Evolutionary conservation across 1,284 basidiomycete species (phyloP), one percentile per base, ranked within the genome.

Genomic region (Pisolithus thermaeus): DNA sequence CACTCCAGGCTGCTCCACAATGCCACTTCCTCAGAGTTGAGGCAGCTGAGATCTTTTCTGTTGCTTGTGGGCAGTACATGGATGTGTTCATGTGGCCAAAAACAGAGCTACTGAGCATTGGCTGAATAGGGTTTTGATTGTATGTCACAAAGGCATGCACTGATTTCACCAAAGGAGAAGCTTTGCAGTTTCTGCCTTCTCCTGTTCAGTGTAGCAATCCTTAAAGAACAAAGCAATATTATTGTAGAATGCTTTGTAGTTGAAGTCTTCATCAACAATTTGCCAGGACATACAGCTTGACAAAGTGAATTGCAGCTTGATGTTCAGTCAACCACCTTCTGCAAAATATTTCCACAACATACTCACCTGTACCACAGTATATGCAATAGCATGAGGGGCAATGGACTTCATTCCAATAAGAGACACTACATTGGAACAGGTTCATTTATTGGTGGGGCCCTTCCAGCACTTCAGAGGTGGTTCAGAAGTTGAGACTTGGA

Each of bases 121-220:
- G n/a, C n/a, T n/a, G 36, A 5, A 46, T 35, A 14, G 9, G 28
- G n/a, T n/a, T n/a, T 35, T 35, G 18, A n/a, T 7, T 12, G 6
- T 2, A 7, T 46, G 4, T 1, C 4, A 36, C 20, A 4, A 22
- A 46, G 28, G 6, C 7, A 30, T 54, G 46, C n/a, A 58, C 53
- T 4, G 4, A 20, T 58, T 58, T 51, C 57, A 58, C 57, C 53
- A 58, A 2, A 40, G 27, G 4, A 58, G 47, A 4, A 58, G 43
- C 0, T 39, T n/a, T 0, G 51, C 30, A 9, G 46, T 41, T 14
- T 37, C 32, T 3, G 4, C 20, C n/a, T 42, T 51, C 2, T 11
- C 25, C n/a, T 16, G 5, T 2, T 18, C 27, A 18, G 37, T 16
- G 20, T 23, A 40, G n/a, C 2, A 2, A 14, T 14, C 47, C 39